Base-by-base conservation (phyloP, 1,139 yeast species). In the Geotrichum bryndzae region DNA sequence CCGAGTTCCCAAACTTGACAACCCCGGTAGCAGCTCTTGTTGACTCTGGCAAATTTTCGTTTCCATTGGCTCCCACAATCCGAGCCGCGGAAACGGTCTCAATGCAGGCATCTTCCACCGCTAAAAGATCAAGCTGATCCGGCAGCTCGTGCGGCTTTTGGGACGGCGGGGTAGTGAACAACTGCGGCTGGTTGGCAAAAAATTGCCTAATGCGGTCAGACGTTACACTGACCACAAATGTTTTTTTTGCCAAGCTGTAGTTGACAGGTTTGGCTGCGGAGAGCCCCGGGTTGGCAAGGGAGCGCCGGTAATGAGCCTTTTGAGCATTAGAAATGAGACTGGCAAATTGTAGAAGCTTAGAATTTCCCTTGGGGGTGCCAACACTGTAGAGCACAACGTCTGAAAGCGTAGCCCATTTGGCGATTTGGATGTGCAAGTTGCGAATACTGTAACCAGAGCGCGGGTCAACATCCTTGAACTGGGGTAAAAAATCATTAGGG, bases 351-450 rank as follows among this genome's bases (percentile, higher is more conserved):
- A 29, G 3, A 11, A 54, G 25, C 10, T 33, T 18, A 27, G 35
- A 23, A 45, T 35, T 51, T 31, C 51, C 51, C 11, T 33, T 18
- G 45, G 35, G 48, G 35, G 38, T 51, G 48, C 54, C 54, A 3
- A 56, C 50, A 6, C 53, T 27, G 70, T 88, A 90, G 13, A 89
- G 83, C 31, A 87, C 75, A 62, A 88, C 81, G 70, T 88, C 95
- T 0, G 91, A 82, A 41, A 88, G 79, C 22, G 81, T 78, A 7
- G 90, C 86, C 69, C 84, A 76, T 70, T 88, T 88, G 22, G 88
- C 80, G 8, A 84, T 88, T 73, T 89, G 96, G 63, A 86, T 85
- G 68, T 86, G 87, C 72, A 87, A 89, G 70, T 88, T 88, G 64
- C 96, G 79, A 57, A 87, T 76, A 11, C 88, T 84, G 3, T 87